A percentile compares a stretch with the other conserved stretches of the same genome.
phyloP scores from a whole-genome alignment of 1,139 yeast genomes.

The Arxiozyma heterogenica region DNA sequence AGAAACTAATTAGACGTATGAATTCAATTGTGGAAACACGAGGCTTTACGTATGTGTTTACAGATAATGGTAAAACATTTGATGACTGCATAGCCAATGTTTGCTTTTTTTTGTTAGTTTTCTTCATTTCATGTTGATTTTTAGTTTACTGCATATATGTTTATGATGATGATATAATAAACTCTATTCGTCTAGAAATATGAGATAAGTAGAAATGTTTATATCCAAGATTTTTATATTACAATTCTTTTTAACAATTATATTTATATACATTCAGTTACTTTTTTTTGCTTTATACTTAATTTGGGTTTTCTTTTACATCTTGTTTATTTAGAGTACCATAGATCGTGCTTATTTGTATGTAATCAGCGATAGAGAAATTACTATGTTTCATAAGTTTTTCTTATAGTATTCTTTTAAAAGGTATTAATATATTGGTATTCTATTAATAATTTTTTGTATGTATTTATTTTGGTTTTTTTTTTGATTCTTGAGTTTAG shows the following conservation, averaged over 20 bases:
- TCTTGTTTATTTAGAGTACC: neutral
- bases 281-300: neutral
- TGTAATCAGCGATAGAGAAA: neutral
- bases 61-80: neutral
- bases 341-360: neutral
- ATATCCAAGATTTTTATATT: neutral
- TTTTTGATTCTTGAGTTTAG: too few relatives aligned
- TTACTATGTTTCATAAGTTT: neutral
- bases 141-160: neutral
- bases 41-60: neutral
- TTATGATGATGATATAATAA: neutral
- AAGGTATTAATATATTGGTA: too few relatives aligned
- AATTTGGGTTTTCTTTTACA: too few relatives aligned
- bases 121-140: neutral
- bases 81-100: neutral
- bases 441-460: too few relatives aligned
- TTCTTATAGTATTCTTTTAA: neutral
- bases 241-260: neutral
- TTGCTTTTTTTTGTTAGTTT: too few relatives aligned
- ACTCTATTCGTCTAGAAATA: neutral
- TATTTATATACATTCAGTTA: constrained; percentile 1
- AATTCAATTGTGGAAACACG: neutral
- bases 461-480: too few relatives aligned
- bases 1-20: neutral
- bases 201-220: neutral